These are phyloP conservation scores for Penicillium griseofulvum DNA, from an alignment of 2,329 filamentous ascomycete species.

Conservation along the genomic window DNA sequence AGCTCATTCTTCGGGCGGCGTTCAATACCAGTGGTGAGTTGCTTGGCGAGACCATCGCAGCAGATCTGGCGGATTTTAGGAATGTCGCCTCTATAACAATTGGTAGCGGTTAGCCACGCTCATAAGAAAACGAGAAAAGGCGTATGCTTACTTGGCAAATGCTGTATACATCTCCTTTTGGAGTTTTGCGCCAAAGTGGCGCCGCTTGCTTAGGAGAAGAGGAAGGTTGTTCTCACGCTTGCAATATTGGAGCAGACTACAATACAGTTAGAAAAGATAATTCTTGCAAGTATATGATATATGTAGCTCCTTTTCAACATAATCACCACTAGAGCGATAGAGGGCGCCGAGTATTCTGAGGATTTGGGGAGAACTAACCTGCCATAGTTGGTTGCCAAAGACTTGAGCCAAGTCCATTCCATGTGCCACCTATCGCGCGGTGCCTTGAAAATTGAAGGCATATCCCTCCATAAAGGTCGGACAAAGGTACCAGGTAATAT, in stretches of 20 bases:
- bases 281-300: background rate
- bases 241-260: slow-evolving; percentile 26
- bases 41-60: slow-evolving; percentile 38
- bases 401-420: slow-evolving; percentile 43
- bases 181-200: slow-evolving; percentile 39
- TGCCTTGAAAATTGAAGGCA: slow-evolving; percentile 41
- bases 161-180: slow-evolving; percentile 48
- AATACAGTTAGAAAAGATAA: background rate
- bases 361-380: slow-evolving; percentile 28
- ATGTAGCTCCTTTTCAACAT: background rate
- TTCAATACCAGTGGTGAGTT: slow-evolving; percentile 36
- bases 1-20: slow-evolving; percentile 31
- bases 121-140: background rate
- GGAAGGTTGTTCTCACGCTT: slow-evolving; percentile 36
- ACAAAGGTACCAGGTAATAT: slow-evolving; percentile 46
- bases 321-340: background rate
- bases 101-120: background rate
- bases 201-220: slow-evolving; percentile 36
- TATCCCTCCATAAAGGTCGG: slow-evolving; percentile 38
- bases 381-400: slow-evolving; percentile 32
- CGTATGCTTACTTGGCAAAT: slow-evolving; percentile 43
- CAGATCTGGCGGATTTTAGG: slow-evolving; percentile 36
- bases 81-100: slow-evolving; percentile 33
- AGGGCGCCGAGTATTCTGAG: background rate
- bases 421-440: slow-evolving; percentile 37